Evolutionary conservation across 371 early-diverging fungal genomes (phyloP).

Genomic region (Mortierella sp.): DNA sequence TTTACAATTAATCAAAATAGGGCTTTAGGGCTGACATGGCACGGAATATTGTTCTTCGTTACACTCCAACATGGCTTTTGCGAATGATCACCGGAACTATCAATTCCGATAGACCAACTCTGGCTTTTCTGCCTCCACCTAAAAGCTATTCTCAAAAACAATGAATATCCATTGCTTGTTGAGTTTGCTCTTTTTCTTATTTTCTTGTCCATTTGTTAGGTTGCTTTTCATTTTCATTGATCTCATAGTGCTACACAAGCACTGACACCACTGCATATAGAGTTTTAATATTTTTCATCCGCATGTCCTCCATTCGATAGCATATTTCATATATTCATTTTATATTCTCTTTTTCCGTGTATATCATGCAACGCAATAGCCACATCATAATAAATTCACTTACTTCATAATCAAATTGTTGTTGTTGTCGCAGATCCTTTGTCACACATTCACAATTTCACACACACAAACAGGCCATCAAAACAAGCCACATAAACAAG

Average conservation of each 20-base stretch:
- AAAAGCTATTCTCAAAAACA: neutral
- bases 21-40: slow-evolving; percentile 51
- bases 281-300: no score
- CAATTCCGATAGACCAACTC: slow-evolving; percentile 22
- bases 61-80: slow-evolving; percentile 47
- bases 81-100: slow-evolving; percentile 47
- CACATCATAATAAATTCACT: no score
- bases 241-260: no score
- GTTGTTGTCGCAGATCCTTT: no score
- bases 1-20: slow-evolving; percentile 6
- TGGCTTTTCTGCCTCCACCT: slow-evolving; percentile 30
- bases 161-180: neutral
- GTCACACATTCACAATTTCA: no score
- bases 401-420: no score
- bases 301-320: no score
- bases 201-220: neutral
- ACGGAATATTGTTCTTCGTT: slow-evolving; percentile 45
- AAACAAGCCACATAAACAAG: neutral
- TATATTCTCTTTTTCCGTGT: no score
- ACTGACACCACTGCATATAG: no score
- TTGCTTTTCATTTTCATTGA: no score
- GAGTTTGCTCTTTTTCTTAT: neutral
- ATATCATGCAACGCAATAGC: no score
- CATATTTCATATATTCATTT: no score
- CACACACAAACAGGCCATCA: slow-evolving; percentile 1